Evolutionary conservation across 2,329 filamentous ascomycete genomes (phyloP).

Genomic region (Alternaria viburni): DNA sequence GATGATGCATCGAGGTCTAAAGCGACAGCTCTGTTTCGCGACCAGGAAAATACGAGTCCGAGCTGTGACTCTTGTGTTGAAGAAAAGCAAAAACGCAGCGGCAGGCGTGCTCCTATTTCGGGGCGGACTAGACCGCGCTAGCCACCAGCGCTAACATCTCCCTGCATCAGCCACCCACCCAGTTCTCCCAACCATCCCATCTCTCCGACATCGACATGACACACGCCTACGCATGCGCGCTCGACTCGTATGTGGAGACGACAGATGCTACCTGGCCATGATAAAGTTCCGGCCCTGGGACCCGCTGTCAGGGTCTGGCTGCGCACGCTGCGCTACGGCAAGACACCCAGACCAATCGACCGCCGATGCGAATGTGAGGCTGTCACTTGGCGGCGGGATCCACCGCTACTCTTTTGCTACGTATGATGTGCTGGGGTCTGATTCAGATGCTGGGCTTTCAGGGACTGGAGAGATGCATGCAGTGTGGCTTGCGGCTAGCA

Average conservation of each 20-base stretch:
- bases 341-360: not conserved
- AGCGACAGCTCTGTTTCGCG: not conserved
- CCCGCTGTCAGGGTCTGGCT: not conserved
- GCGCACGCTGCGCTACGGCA: not conserved
- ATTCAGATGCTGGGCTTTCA: not conserved
- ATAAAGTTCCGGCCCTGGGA: not conserved
- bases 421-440: not conserved
- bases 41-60: not conserved
- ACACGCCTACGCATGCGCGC: not conserved
- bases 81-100: not conserved
- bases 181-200: not conserved
- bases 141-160: not conserved
- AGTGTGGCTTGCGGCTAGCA: not conserved
- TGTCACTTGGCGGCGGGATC: not conserved
- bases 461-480: not conserved
- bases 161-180: not conserved
- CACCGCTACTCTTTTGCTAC: not conserved
- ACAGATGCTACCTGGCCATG: not conserved
- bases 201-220: not conserved
- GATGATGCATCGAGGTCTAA: not conserved
- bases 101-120: not conserved
- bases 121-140: not conserved
- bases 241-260: not conserved
- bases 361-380: not conserved
- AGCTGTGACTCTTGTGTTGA: not conserved